These are phyloP conservation scores for Saccharomycopsis malanga DNA, from an alignment of 805 yeast genomes.

Conservation along the genomic window DNA sequence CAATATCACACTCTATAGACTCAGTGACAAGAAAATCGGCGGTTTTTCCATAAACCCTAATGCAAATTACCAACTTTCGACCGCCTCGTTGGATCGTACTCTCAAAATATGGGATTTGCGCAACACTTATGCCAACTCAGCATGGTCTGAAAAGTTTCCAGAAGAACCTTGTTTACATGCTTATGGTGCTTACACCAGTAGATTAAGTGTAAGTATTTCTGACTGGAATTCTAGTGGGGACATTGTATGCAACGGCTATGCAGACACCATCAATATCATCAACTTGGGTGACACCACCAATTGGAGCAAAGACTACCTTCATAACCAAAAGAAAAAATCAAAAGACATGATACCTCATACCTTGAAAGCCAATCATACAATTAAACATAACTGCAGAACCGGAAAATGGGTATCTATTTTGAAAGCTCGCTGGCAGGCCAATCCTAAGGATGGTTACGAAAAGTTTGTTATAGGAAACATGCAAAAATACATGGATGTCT, in stretches of 20 bases:
- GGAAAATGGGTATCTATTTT: slow-evolving; percentile 95
- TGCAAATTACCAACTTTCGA: slow-evolving; percentile 58
- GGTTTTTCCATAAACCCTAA: slow-evolving; percentile 77
- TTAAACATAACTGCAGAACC: slow-evolving; percentile 90
- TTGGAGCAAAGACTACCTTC: slow-evolving; percentile 1
- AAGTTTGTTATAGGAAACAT: slow-evolving; percentile 91
- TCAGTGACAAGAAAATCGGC: slow-evolving; percentile 90
- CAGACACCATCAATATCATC: slow-evolving; percentile 72
- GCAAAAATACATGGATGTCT: slow-evolving; percentile 83
- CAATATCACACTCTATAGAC: slow-evolving; percentile 37
- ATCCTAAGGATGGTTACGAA: slow-evolving; percentile 63
- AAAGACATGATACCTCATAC: slow-evolving; percentile 27
- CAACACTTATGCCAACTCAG: slow-evolving; percentile 33
- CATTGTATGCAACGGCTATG: slow-evolving; percentile 90
- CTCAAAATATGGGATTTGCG: slow-evolving; percentile 85
- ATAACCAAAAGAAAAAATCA: slow-evolving; percentile 12
- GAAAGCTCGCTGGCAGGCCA: slow-evolving; percentile 78
- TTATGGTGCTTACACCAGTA: slow-evolving; percentile 46
- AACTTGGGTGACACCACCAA: slow-evolving; percentile 34
- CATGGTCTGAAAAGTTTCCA: slow-evolving; percentile 43
- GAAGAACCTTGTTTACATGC: slow-evolving; percentile 36
- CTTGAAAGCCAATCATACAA: slow-evolving; percentile 52
- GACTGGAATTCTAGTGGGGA: slow-evolving; percentile 69
- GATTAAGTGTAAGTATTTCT: slow-evolving; percentile 76
- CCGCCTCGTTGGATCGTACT: slow-evolving; percentile 85